Conservation (phyloP, 768 basidiomycete species). For the Amanita molliuscula region DNA sequence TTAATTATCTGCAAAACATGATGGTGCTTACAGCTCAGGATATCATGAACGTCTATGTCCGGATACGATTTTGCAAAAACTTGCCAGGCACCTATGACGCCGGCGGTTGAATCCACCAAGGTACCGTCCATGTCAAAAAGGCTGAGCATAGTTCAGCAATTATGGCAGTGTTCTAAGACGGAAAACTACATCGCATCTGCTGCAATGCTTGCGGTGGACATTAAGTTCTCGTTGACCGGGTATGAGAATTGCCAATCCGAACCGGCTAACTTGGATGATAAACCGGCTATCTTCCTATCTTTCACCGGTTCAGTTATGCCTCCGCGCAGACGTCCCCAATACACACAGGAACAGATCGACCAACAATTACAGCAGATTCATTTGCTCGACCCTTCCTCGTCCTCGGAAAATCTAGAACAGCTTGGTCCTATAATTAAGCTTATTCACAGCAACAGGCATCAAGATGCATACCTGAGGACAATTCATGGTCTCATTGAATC, state of each 20-base stretch:
- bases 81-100: conserved; percentile 77
- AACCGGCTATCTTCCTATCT: conserved; percentile 2
- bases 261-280: background rate
- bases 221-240: background rate
- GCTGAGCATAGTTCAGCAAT: conserved; percentile 21
- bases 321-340: conserved; percentile 63
- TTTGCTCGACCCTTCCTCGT: conserved; percentile 76
- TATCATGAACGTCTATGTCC: conserved; percentile 45
- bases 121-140: conserved; percentile 84
- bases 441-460: conserved; percentile 78
- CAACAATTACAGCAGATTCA: conserved; percentile 89
- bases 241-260: background rate
- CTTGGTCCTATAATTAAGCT: conserved; percentile 93
- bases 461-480: conserved; percentile 81
- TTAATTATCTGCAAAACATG: conserved; percentile 2
- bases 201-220: conserved; percentile 3
- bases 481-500: conserved; percentile 83
- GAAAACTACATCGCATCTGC: conserved; percentile 33
- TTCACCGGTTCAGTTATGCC: conserved; percentile 43
- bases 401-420: conserved; percentile 91
- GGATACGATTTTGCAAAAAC: conserved; percentile 66
- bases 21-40: conserved; percentile 45
- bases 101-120: conserved; percentile 72
- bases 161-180: too few relatives aligned
- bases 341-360: conserved; percentile 79